Percentiles rank a stretch among this genome's conserved stretches.
Evolutionary conservation across 768 basidiomycete species (phyloP).

Genomic region (Dictyophora rubrovolvata): DNA sequence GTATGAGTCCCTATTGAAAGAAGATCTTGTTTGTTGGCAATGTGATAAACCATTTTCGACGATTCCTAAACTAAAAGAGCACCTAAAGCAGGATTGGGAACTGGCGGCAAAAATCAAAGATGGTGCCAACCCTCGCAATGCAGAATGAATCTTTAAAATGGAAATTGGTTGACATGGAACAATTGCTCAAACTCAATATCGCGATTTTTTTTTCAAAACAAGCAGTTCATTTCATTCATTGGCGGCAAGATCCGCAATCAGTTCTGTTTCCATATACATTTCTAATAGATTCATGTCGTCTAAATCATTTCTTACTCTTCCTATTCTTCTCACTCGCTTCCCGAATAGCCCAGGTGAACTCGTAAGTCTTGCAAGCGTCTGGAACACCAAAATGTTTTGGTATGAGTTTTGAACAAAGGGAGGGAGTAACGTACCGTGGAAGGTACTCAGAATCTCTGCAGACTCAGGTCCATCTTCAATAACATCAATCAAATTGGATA

Average conservation of each 20-base stretch:
- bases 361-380: slow-evolving; percentile 84
- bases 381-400: slow-evolving; percentile 6
- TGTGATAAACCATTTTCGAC: slow-evolving; percentile 57
- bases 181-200: too few species aligned
- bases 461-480: slow-evolving; percentile 81
- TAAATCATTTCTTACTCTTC: neutral
- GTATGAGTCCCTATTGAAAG: slow-evolving; percentile 62
- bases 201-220: too few species aligned
- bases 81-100: slow-evolving; percentile 69
- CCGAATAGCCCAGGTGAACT: slow-evolving; percentile 91
- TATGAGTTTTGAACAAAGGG: slow-evolving; percentile 1
- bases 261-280: too few species aligned
- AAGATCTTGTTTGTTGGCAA: slow-evolving; percentile 55
- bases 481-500: slow-evolving; percentile 80
- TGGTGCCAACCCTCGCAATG: neutral
- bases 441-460: slow-evolving; percentile 70
- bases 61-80: slow-evolving; percentile 64
- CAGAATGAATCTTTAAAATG: neutral
- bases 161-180: too few species aligned
- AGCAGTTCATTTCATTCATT: too few species aligned
- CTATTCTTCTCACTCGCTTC: slow-evolving; percentile 57
- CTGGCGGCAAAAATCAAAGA: slow-evolving; percentile 21
- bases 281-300: neutral
- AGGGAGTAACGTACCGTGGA: slow-evolving; percentile 52
- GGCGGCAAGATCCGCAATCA: too few species aligned